Evolutionary conservation across 129 eudicot species (phyloP), one percentile per base, ranked within the genome.

Genomic region (Centrapalus pauciflorus): DNA sequence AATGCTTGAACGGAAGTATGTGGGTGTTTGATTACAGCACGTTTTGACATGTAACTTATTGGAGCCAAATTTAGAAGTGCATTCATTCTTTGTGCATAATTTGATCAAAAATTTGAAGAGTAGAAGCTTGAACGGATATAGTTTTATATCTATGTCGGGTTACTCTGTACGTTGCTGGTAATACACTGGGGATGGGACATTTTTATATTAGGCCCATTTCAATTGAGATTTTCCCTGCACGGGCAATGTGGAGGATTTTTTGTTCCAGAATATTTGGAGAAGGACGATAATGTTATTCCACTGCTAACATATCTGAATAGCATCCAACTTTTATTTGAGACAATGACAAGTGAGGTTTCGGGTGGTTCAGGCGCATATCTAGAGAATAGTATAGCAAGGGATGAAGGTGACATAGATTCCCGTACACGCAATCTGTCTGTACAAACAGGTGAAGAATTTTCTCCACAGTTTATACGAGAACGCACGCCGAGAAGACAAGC

Each of bases 391-490:
- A 33, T 51, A 43, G 52, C 61, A 27, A 52, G 56, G 35, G 74
- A 67, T 35, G 35, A 10, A 60, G 29, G 12, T 54, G 50, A 16
- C 38, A 66, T 46, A 16, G 55, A 35, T 26, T 69, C 70, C 28
- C 1, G 61, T 27, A 32, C 49, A 48, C 75, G 30, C 14, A 82
- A 85, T 35, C 40, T 82, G 46, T 85, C 85, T 24, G 58, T 82
- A 17, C 92, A 82, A 69, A 85, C 88, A 7, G 92, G 92, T 3
- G 92, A 85, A 37, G 92, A 85, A 61, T 85, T 85, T 71, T 79
- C 88, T 1, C 77, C 64, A 0, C 83, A 72, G 72, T 85, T 85
- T 55, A 76, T 85, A 20, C 72, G 83, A 27, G 83, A 82, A 4
- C 83, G 92, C 37, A 51, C 71, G 10, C 71, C 87, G n/a, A 30